Base-by-base conservation (phyloP, 768 basidiomycete genomes). In the Panaeolus cyanescens region DNA sequence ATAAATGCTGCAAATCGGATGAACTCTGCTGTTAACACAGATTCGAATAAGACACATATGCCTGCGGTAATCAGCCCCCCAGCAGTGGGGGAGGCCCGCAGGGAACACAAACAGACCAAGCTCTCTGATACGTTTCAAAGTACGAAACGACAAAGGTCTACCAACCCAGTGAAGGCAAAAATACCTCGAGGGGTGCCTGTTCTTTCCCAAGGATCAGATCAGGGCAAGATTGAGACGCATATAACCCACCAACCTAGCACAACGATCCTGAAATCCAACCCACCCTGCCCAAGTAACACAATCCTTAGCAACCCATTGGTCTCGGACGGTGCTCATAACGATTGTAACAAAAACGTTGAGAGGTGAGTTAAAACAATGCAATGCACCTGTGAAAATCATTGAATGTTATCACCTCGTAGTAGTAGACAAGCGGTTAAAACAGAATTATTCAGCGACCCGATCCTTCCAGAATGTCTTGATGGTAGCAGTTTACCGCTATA, bases 1-100 rank as follows among this genome's bases (percentile, higher is more conserved):
- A 85, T 90, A 31, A 93, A 93, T 64, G 92, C 91, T 40, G 83
- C 84, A 0, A 77, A 79, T 32, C 83, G 90, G 12, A 56, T 71
- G 33, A 55, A 60, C 28, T 31, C 56, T 30, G 55, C 60, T 4
- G 36, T 22, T 31, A 50, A 59, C 17, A 15, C 37, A 7, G 37
- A 7, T 19, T 15, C n/a, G 17, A 39, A 17, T 10, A 12, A 12
- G 7, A 4, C 8, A 9, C 13, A 1, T 28, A 28, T 28, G 25
- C 12, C 50, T 8, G 10, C 25, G n/a, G n/a, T n/a, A n/a, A n/a
- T n/a, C n/a, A n/a, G n/a, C 32, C 25, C 40, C 54, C 30, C 22
- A 22, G 17, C 25, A 12, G 54, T 20, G 5, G 25, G 25, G 5
- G 20, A 45, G 7, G 20, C 22, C 20, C 32, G 55, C 2, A 32